Conservation (phyloP, 495 filamentous ascomycete species). For the Talaromyces trachyspermus region DNA sequence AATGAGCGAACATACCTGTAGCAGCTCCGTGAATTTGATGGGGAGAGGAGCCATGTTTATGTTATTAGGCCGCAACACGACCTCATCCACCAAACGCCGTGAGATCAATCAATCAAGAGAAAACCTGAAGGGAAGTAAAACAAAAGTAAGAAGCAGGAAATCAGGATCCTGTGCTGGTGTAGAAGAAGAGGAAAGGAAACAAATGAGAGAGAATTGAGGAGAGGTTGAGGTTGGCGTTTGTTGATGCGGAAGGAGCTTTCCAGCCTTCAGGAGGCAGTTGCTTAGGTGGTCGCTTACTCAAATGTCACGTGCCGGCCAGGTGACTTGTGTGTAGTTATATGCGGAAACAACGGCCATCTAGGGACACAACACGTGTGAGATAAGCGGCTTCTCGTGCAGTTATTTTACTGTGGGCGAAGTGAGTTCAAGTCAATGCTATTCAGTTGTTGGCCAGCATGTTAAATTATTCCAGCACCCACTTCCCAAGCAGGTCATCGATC, state of each 20-base stretch:
- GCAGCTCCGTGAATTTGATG: slow-evolving; percentile 91
- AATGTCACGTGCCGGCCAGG: slow-evolving; percentile 6
- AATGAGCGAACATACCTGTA: slow-evolving; percentile 71
- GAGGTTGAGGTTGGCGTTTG: background rate
- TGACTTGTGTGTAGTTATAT: background rate
- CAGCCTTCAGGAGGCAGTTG: slow-evolving; percentile 8
- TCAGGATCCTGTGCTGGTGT: background rate
- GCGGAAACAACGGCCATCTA: background rate
- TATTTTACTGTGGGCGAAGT: too few relatives aligned
- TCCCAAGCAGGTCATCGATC: too few relatives aligned
- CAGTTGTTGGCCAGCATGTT: too few relatives aligned
- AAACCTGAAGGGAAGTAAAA: background rate
- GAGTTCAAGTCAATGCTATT: too few relatives aligned
- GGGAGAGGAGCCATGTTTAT: slow-evolving; percentile 70
- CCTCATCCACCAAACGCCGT: slow-evolving; percentile 38
- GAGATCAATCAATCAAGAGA: background rate
- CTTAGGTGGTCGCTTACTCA: slow-evolving; percentile 9
- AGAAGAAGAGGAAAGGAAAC: slow-evolving; percentile 4
- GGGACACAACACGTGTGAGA: slow-evolving; percentile 1
- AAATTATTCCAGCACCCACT: too few relatives aligned
- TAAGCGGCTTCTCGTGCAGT: too few relatives aligned
- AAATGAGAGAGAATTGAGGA: slow-evolving; percentile 1
- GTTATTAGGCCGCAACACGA: slow-evolving; percentile 35
- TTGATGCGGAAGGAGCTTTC: slow-evolving; percentile 9
- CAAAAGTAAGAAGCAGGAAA: background rate